Evolutionary conservation across 2,329 filamentous ascomycete genomes (phyloP).

Genomic region (Apiospora arundinis): DNA sequence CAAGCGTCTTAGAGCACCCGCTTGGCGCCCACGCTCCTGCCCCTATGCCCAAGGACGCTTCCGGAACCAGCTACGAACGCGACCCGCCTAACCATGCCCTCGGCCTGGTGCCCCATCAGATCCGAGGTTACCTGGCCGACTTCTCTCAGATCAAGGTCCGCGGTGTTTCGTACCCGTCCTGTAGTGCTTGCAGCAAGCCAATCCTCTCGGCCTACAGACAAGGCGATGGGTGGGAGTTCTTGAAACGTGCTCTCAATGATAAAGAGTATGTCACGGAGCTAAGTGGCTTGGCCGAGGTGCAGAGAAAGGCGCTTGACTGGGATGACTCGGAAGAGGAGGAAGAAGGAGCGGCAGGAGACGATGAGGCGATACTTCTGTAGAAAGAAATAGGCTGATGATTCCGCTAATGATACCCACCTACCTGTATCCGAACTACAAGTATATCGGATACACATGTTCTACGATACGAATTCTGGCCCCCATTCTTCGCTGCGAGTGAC

Average conservation of each 20-base stretch:
- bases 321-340: constrained; percentile 42
- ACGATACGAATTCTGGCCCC: neutral
- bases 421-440: neutral
- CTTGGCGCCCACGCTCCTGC: constrained; percentile 67
- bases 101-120: constrained; percentile 78
- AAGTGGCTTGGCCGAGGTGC: constrained; percentile 44
- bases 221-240: constrained; percentile 74
- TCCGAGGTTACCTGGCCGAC: constrained; percentile 76
- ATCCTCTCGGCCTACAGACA: constrained; percentile 71
- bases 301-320: constrained; percentile 43
- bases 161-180: constrained; percentile 79
- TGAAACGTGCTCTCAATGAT: constrained; percentile 75
- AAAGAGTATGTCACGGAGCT: constrained; percentile 81
- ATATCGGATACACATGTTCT: neutral
- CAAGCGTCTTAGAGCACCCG: constrained; percentile 88
- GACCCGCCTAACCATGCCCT: constrained; percentile 66
- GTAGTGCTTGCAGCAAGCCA: constrained; percentile 77
- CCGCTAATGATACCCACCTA: constrained; percentile 17
- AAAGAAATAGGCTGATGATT: constrained; percentile 27
- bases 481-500: neutral
- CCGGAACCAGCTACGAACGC: constrained; percentile 54
- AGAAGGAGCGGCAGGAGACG: constrained; percentile 36
- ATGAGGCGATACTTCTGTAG: constrained; percentile 43
- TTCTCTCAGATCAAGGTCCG: constrained; percentile 78
- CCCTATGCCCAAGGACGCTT: constrained; percentile 49